Base-by-base conservation (phyloP, 2,329 filamentous ascomycete species). In the Penicillium sumatraense region DNA sequence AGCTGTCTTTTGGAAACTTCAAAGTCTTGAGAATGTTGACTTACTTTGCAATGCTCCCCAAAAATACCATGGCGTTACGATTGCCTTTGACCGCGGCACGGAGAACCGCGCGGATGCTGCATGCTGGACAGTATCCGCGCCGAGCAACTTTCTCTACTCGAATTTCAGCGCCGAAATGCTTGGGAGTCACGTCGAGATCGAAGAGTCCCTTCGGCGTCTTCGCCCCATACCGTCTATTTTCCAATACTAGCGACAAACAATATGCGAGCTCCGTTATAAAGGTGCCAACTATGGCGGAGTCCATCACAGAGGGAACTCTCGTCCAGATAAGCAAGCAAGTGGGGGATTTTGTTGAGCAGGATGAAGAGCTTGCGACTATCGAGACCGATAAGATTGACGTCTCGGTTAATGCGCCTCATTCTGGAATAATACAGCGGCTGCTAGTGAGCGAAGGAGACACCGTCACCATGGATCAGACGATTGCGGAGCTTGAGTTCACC, bases 311-410 rank as follows among this genome's bases (percentile, higher is more conserved):
- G 76, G 93, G 93, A 56, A 97, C 93, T 10, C 75, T 97, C 67
- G 96, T 95, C 79, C 90, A 95, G 72, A 96, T 91, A 81, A 88
- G 84, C 71, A 96, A 96, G 79, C 79, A 91, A 77, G 81, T 96
- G 64, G 93, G 93, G 70, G 93, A 97, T 72, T 91, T 86, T 67
- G 91, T 97, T 49, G 90, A 95, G 79, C 86, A 87, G 69, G 93
- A 97, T 71, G 93, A 97, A 78, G 93, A 97, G 75, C 91, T 97
- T 73, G 93, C 93, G 23, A 96, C 92, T 42, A 97, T 97, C 70
- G 93, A 97, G 79, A 97, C 93, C 8, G 93, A 97, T 83, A 97
- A 97, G 86, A 96, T 96, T 71, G 93, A 96, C 75, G 90, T 97
- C 35, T 87, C 92, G 21, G 91, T 97, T 70, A 96, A 96, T 75